Base-by-base conservation (phyloP, 2,329 filamentous ascomycete species). In the Monosporascus sp. region DNA sequence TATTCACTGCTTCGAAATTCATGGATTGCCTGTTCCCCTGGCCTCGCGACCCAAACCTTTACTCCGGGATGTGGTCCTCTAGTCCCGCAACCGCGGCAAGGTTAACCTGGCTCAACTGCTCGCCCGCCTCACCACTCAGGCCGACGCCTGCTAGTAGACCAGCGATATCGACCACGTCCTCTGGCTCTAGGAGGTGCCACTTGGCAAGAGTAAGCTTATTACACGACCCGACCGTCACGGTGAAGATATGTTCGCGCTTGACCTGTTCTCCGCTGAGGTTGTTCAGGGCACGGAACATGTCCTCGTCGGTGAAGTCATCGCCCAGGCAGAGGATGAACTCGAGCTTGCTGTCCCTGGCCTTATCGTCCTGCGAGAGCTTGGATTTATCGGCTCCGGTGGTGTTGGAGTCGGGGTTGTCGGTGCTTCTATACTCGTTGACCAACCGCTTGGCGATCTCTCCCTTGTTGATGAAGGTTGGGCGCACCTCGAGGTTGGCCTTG, bases 381-480 rank as follows among this genome's bases (percentile, higher is more conserved):
- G 25, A 27, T 31, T 74, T 6, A 76, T 72, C 3, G 65, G 38
- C 22, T 51, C 44, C n/a, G 54, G 38, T 2, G 55, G 27, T 47
- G n/a, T 44, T 50, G 5, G 55, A 37, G 41, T 76, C 56, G 24
- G 58, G 53, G 24, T 66, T 58, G 38, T 63, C 58, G 15, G 61
- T 55, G 6, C 67, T 60, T 48, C 78, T 84, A 70, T 95, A 95
- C 47, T 85, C 84, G 22, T 82, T 75, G 38, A 97, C 85, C 18
- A 99, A 79, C 6, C 87, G 84, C 73, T 90, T 92, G 17, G 87
- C 89, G 59, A 97, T 97, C 71, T 95, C 91, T 31, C 94, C 94
- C 77, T 99, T 99, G 79, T 97, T 97, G 74, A 99, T 91, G 65
- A 96, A 96, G 1, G 87, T 92, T 27, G 93, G 93, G n/a, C 94